Evolutionary conservation across 192 early-diverging fungal species (phyloP), one percentile per base, ranked within the genome.

Genomic region (Umbelopsis ramanniana): DNA sequence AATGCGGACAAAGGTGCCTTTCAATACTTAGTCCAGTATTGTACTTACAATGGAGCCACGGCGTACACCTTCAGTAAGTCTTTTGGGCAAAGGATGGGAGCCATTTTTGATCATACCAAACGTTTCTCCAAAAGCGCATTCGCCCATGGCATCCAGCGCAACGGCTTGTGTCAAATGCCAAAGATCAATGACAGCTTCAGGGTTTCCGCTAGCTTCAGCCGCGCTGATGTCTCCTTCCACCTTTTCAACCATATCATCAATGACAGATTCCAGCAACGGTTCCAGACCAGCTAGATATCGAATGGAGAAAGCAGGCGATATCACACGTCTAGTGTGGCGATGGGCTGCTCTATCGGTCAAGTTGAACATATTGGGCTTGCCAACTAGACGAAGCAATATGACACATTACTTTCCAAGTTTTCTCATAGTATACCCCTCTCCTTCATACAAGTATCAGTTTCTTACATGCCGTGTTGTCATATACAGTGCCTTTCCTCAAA

Each of bases 91-190:
- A 40, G 77, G 78, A 70, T 88, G 82, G 3, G 50, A 46, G 0
- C 72, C 74, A 15, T 76, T 73, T 35, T 85, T 76, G 24, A 88
- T 54, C 78, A 88, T 85, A 9, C 81, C 66, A 48, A 88, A 88
- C 5, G 85, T 74, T 22, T 68, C 38, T 5, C 86, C 86, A 72
- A 88, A 87, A 11, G 82, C 81, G 0, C 80, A 80, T 37, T 84
- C 82, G 0, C 86, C 86, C 63, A 88, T 85, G 21, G 78, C 75
- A 68, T 88, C 86, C n/a, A 88, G 45, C 5, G 86, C 68, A 5
- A 78, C 46, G 15, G 75, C 46, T 46, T 83, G 74, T 22, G 68
- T 57, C 22, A 82, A 54, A 6, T 66, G 52, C 69, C 81, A 78
- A 55, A 84, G 75, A 35, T 86, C 80, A 11, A 86, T 19, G 6